Evolutionary conservation across 2,329 filamentous ascomycete species (phyloP), one percentile per base, ranked within the genome.

Genomic region (Sarocladium oryzae): DNA sequence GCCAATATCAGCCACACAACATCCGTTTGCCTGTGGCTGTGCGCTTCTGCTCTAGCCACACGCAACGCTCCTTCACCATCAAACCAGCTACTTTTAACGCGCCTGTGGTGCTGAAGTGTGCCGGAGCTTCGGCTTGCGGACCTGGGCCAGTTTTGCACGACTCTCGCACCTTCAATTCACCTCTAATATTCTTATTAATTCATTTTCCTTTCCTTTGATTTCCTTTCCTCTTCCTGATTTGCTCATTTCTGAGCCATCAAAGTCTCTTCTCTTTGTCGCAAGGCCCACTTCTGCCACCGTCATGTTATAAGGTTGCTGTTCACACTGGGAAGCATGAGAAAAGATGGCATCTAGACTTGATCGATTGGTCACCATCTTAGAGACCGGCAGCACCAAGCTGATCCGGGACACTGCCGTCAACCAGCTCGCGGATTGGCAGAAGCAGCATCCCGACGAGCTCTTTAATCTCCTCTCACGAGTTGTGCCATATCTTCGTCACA

Each of bases 351-450:
- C 78, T 60, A 79, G 88, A 79, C 81, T 92, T 63, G 88, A 91
- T 74, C 84, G 88, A 66, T 78, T 92, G 61, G 88, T 92, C 77
- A 91, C 86, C 57, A 83, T 99, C 66, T 84, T 99, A 61, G 93
- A 99, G 78, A 97, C 93, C 53, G 93, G 93, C 61, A 97, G 92
- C 72, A 99, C 93, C 54, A 86, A 87, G 65, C 78, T 99, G 58
- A 97, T 99, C 65, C 86, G 95, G 59, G 95, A 96, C 65, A 99
- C 93, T 56, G 95, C 93, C 56, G 93, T 95, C 55, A 90, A 95
- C 64, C 93, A 99, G 71, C 79, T 99, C 56, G 93, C 91, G 55
- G 93, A 99, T 70, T 93, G 96, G 69, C 95, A 99, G 70, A 97
- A 96, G 66, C 88, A 93, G 67, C 93, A 97, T 62, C 93, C 93